Evolutionary conservation across 2,329 filamentous ascomycete genomes (phyloP).

Genomic region (Byssothecium circinans): DNA sequence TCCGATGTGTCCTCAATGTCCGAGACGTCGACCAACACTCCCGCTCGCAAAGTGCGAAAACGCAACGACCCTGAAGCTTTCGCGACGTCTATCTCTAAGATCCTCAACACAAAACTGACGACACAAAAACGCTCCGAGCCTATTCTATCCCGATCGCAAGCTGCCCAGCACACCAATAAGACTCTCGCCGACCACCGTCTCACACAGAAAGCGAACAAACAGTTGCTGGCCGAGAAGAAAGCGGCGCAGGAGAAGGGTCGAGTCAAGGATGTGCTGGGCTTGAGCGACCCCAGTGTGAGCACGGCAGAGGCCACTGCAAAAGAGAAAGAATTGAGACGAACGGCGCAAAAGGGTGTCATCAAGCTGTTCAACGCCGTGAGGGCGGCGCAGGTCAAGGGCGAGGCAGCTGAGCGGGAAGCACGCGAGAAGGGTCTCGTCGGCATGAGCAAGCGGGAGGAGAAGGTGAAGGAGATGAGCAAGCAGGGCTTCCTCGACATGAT

Average conservation of each 20-base stretch:
- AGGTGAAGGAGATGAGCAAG: slow-evolving; percentile 93
- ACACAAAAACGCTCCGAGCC: slow-evolving; percentile 81
- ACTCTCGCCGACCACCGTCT: slow-evolving; percentile 75
- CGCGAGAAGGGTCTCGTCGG: slow-evolving; percentile 76
- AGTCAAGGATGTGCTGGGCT: slow-evolving; percentile 79
- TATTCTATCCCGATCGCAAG: slow-evolving; percentile 81
- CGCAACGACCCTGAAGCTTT: slow-evolving; percentile 91
- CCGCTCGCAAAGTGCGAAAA: slow-evolving; percentile 64
- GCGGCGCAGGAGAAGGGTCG: slow-evolving; percentile 81
- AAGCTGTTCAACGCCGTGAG: slow-evolving; percentile 96
- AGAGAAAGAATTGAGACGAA: slow-evolving; percentile 81
- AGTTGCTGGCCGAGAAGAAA: slow-evolving; percentile 78
- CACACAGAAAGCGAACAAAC: slow-evolving; percentile 76
- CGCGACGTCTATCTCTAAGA: slow-evolving; percentile 89
- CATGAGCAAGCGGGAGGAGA: slow-evolving; percentile 77
- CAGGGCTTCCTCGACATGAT: slow-evolving; percentile 95
- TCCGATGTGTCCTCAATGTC: slow-evolving; percentile 40
- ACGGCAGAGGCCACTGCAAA: slow-evolving; percentile 63
- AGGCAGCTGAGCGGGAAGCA: slow-evolving; percentile 71
- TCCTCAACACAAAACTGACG: slow-evolving; percentile 85
- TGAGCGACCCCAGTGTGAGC: slow-evolving; percentile 54
- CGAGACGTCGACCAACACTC: slow-evolving; percentile 35
- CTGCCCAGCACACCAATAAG: slow-evolving; percentile 71
- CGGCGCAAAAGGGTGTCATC: slow-evolving; percentile 89
- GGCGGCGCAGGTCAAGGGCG: slow-evolving; percentile 85